These are phyloP conservation scores for Trichoderma sp. DNA, from an alignment of 2,329 filamentous ascomycete species.

Conservation along the genomic window DNA sequence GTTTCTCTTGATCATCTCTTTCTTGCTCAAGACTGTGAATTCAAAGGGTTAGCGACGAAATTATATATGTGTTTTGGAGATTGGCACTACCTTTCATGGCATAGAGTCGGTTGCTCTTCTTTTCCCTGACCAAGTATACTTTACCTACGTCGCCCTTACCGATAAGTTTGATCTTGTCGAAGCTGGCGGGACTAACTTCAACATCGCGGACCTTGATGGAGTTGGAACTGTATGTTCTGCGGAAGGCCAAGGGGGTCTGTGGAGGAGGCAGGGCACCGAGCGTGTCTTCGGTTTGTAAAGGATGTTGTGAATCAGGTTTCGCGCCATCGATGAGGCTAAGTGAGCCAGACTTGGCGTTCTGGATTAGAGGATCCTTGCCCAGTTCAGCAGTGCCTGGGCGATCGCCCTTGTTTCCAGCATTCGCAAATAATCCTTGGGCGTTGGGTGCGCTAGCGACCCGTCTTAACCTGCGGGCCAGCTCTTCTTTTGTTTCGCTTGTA, in stretches of 20 bases:
- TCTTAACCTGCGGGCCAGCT: slow-evolving; percentile 87
- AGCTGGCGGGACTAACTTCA: slow-evolving; percentile 91
- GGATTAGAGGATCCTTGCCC: slow-evolving; percentile 74
- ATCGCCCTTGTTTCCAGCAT: slow-evolving; percentile 49
- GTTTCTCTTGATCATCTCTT: slow-evolving; percentile 99
- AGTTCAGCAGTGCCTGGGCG: slow-evolving; percentile 84
- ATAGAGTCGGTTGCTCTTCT: slow-evolving; percentile 93
- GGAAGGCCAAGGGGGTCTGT: slow-evolving; percentile 73
- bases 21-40: slow-evolving; percentile 85
- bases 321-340: slow-evolving; percentile 40
- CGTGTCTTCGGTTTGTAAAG: slow-evolving; percentile 50
- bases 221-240: slow-evolving; percentile 96
- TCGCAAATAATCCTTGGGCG: slow-evolving; percentile 84
- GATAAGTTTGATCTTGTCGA: slow-evolving; percentile 99
- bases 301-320: slow-evolving; percentile 38
- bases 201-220: slow-evolving; percentile 98
- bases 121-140: slow-evolving; percentile 95
- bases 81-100: slow-evolving; percentile 86
- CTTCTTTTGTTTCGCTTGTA: slow-evolving; percentile 83
- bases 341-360: slow-evolving; percentile 49
- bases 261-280: slow-evolving; percentile 66
- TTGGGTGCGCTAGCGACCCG: slow-evolving; percentile 96
- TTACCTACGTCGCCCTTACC: slow-evolving; percentile 99
- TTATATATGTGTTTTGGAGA: not conserved
- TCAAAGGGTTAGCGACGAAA: not conserved